Evolutionary conservation across 2,329 filamentous ascomycete genomes (phyloP).

Genomic region (Rutstroemia sp.): DNA sequence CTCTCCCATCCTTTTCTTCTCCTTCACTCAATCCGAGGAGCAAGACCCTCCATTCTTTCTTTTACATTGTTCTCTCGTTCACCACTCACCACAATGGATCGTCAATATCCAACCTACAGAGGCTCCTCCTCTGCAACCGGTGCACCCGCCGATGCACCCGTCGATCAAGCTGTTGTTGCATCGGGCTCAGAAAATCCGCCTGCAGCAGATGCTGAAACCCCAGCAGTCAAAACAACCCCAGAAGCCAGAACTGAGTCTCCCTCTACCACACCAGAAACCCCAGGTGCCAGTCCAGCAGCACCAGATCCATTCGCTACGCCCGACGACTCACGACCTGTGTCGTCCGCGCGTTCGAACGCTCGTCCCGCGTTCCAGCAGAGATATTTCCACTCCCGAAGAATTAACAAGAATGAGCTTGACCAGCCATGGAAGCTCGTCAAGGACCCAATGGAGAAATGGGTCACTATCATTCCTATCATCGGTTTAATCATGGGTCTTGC

Average conservation of each 20-base stretch:
- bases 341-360: slow-evolving; percentile 34
- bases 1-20: not conserved
- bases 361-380: slow-evolving; percentile 15
- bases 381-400: slow-evolving; percentile 35
- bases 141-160: too few relatives aligned
- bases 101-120: slow-evolving; percentile 11
- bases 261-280: too few relatives aligned
- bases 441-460: slow-evolving; percentile 78
- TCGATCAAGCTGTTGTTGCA: too few relatives aligned
- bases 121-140: slow-evolving; percentile 13
- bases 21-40: too few relatives aligned
- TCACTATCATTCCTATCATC: slow-evolving; percentile 69
- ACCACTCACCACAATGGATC: not conserved
- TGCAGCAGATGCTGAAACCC: slow-evolving; percentile 9
- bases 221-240: slow-evolving; percentile 18
- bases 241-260: slow-evolving; percentile 27
- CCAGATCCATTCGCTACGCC: slow-evolving; percentile 29
- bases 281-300: slow-evolving; percentile 20
- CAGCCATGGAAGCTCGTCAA: slow-evolving; percentile 70
- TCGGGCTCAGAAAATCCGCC: not conserved
- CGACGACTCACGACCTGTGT: slow-evolving; percentile 36
- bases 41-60: not conserved
- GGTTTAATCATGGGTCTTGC: slow-evolving; percentile 63
- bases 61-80: not conserved
- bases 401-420: slow-evolving; percentile 65